Evolutionary conservation across 164 flowering plant genomes (phyloP).

Genomic region (Amborella trichopoda): DNA sequence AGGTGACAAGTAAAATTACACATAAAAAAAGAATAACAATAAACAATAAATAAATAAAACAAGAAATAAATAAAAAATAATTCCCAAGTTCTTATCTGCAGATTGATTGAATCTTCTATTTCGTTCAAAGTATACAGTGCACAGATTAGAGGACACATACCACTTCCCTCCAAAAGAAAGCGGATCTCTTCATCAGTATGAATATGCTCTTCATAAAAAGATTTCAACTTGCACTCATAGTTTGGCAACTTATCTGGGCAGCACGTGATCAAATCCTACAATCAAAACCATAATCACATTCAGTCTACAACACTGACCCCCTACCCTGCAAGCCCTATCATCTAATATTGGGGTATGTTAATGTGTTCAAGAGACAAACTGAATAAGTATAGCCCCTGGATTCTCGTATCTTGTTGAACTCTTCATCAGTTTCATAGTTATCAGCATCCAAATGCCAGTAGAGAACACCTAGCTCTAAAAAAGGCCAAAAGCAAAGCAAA

Average conservation of each 20-base stretch:
- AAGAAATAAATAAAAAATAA: not conserved
- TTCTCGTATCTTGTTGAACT: constrained; percentile 80
- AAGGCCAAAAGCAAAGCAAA: not conserved
- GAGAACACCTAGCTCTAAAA: constrained; percentile 79
- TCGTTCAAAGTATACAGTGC: not conserved
- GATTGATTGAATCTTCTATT: too few species aligned
- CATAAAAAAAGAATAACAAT: not conserved
- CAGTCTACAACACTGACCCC: too few species aligned
- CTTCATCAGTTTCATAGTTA: constrained; percentile 82
- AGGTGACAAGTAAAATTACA: too few species aligned
- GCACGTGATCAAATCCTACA: constrained; percentile 78
- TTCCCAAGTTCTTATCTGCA: too few species aligned
- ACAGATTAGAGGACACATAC: constrained; percentile 16
- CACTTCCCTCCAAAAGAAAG: constrained; percentile 91
- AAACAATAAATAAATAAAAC: not conserved
- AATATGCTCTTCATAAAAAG: constrained; percentile 90
- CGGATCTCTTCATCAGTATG: constrained; percentile 99
- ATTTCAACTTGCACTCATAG: constrained; percentile 89
- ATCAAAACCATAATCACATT: too few species aligned
- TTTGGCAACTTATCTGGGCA: constrained; percentile 93
- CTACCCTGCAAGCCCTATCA: too few species aligned
- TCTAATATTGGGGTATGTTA: not conserved
- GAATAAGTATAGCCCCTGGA: constrained; percentile 75
- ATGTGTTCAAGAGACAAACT: constrained; percentile 21
- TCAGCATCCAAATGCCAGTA: constrained; percentile 96